Evolutionary conservation across 768 basidiomycete species (phyloP).

Genomic region (Leccinum subtestaceum): DNA sequence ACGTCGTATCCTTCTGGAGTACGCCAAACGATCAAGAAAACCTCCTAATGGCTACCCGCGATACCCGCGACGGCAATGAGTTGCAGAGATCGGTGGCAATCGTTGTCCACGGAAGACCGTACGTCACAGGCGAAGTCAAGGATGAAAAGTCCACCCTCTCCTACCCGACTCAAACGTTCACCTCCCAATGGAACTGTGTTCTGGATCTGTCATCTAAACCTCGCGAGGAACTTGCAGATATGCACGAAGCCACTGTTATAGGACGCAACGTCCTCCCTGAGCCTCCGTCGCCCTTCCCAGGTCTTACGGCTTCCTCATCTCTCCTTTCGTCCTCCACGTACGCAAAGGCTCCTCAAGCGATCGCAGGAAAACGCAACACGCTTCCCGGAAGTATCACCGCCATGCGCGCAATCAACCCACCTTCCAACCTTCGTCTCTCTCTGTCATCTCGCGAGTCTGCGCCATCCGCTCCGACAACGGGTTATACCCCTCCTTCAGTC

Average conservation of each 20-base stretch:
- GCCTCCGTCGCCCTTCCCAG: slow-evolving; percentile 79
- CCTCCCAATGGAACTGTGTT: slow-evolving; percentile 87
- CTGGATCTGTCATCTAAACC: slow-evolving; percentile 63
- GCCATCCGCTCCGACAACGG: slow-evolving; percentile 4
- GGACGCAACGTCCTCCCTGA: slow-evolving; percentile 56
- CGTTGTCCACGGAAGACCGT: slow-evolving; percentile 74
- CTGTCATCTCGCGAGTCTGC: slow-evolving; percentile 27
- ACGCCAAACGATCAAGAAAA: slow-evolving; percentile 55
- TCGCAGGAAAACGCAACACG: slow-evolving; percentile 61
- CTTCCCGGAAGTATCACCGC: slow-evolving; percentile 37
- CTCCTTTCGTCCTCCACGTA: slow-evolving; percentile 27
- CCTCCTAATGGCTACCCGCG: slow-evolving; percentile 31
- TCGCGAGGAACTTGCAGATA: slow-evolving; percentile 19
- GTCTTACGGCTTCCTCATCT: slow-evolving; percentile 26
- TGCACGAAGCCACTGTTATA: slow-evolving; percentile 13
- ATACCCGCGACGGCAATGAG: slow-evolving; percentile 39
- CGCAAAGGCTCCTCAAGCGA: slow-evolving; percentile 30
- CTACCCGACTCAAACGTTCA: slow-evolving; percentile 74
- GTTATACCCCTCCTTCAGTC: slow-evolving; percentile 35
- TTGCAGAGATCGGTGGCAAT: slow-evolving; percentile 79
- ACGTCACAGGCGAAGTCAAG: slow-evolving; percentile 29
- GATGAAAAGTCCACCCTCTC: slow-evolving; percentile 17
- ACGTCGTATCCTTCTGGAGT: slow-evolving; percentile 79
- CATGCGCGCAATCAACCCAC: slow-evolving; percentile 28
- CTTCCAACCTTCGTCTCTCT: slow-evolving; percentile 22